Conservation (phyloP, 352 stramenopile species). For the Phytopythium oedochilum region DNA sequence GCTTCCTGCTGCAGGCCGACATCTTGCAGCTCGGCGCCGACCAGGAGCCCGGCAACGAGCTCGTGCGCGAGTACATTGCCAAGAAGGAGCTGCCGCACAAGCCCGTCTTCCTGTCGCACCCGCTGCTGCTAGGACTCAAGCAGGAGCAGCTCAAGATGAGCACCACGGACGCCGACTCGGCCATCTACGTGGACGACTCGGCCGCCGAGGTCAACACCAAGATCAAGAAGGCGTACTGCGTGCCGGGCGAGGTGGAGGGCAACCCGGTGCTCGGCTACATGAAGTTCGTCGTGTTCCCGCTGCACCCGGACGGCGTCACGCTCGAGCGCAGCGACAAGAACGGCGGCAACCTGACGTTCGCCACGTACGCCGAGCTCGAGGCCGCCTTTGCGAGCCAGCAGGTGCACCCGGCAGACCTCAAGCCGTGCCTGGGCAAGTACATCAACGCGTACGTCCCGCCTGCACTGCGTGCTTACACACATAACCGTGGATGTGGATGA, state of each 20-base stretch:
- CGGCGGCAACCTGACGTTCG: constrained; percentile 85
- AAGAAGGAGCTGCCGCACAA: constrained; percentile 66
- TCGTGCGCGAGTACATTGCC: constrained; percentile 96
- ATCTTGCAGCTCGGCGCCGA: constrained; percentile 99
- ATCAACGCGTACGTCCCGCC: constrained; percentile 75
- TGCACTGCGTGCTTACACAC: too few relatives aligned
- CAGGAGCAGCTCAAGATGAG: constrained; percentile 99
- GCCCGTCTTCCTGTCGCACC: constrained; percentile 95
- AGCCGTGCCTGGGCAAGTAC: constrained; percentile 90
- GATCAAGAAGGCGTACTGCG: constrained; percentile 99
- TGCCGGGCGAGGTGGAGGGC: constrained; percentile 73
- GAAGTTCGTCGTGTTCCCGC: constrained; percentile 93
- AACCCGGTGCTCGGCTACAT: constrained; percentile 98
- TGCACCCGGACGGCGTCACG: constrained; percentile 60
- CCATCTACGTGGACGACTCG: constrained; percentile 98
- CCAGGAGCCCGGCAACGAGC: constrained; percentile 94
- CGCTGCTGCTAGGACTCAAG: constrained; percentile 98
- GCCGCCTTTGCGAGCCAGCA: constrained; percentile 88
- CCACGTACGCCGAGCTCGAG: constrained; percentile 87
- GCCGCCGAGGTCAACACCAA: constrained; percentile 94
- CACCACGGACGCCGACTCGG: constrained; percentile 96
- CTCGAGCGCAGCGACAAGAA: constrained; percentile 84
- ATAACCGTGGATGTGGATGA: too few relatives aligned
- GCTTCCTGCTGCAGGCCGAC: constrained; percentile 98
- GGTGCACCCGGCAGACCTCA: constrained; percentile 97